Conservation (phyloP, 2,329 filamentous ascomycete species). For the Endothia cerciana region DNA sequence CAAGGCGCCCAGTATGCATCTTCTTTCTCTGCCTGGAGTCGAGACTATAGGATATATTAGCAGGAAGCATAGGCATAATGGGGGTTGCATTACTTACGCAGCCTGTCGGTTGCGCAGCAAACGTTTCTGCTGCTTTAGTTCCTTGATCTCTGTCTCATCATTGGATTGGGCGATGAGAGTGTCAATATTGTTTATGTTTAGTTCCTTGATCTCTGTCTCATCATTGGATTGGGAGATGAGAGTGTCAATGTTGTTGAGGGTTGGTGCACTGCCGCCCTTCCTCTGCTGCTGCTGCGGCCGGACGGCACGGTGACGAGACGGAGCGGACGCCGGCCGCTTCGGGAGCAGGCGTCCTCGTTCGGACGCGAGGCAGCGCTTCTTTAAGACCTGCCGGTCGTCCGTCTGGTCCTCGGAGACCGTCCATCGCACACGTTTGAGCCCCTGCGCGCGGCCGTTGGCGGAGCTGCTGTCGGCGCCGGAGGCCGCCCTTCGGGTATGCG, state of each 20-base stretch:
- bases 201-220: conserved; percentile 93
- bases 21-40: conserved; percentile 98
- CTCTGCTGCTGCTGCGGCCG: not conserved
- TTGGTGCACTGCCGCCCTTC: too few relatives aligned
- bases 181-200: too few relatives aligned
- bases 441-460: too few relatives aligned
- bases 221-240: conserved; percentile 86
- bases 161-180: conserved; percentile 85
- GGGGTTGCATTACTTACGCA: conserved; percentile 68
- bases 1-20: conserved; percentile 93
- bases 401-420: conserved; percentile 3
- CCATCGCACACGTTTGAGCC: not conserved
- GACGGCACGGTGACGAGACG: not conserved
- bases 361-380: not conserved
- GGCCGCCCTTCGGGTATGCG: not conserved
- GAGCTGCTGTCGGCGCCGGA: not conserved
- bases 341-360: not conserved
- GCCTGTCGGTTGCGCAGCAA: conserved; percentile 93
- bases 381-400: not conserved
- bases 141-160: conserved; percentile 93
- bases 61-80: conserved; percentile 27
- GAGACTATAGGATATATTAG: conserved; percentile 59
- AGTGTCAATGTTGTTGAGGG: conserved; percentile 91
- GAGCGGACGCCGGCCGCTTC: not conserved
- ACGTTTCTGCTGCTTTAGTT: conserved; percentile 97